Base-by-base conservation (phyloP, 164 flowering plant genomes). In the Umbilicus rupestris region DNA sequence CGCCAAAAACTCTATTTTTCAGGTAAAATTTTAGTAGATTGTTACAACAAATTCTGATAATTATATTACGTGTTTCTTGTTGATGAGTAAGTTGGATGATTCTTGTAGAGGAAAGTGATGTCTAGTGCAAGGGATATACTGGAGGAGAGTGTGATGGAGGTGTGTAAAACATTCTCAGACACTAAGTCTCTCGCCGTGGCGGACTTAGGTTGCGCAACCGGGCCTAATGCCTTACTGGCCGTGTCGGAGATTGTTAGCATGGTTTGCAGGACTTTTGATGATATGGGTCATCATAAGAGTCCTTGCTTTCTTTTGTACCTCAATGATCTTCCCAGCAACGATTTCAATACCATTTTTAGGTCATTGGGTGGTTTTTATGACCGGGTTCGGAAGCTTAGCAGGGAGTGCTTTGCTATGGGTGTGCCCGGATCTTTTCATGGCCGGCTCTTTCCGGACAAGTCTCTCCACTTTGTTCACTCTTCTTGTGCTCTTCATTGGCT, bases 351-450 rank as follows among this genome's bases (percentile, higher is more conserved):
- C 33, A 28, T 55, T 55, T 28, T 55, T 11, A 28, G 33, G 19
- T 55, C 60, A 55, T 55, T 55, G 60, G 22, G 33, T 55, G 60
- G n/a, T 15, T 29, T 28, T 28, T 28, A 55, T 28, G 60, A 12
- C 33, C 33, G 7, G 17, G 4, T 26, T 14, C 16, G 60, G 17
- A 55, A 19, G 24, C 14, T 11, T 4, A 10, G 31, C 19, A 7
- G 5, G 24, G 39, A 12, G 1, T 11, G 46, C 47, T 68, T 60
- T 12, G 24, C 60, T 7, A 16, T 45, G 26, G 70, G 57, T 5
- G 64, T 46, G n/a, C 65, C 70, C 1, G 70, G 70, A 17, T 68
- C 70, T 29, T 68, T 68, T 39, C 37, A 68, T 33, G 58, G 39
- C n/a, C 29, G 65, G 33, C 57, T 68, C 15, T 68, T 68, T 46